A percentile compares a stretch with the other conserved stretches of the same genome.
Conservation (phyloP, 495 filamentous ascomycete genomes). For the Hapsidospora chrysogenum region DNA sequence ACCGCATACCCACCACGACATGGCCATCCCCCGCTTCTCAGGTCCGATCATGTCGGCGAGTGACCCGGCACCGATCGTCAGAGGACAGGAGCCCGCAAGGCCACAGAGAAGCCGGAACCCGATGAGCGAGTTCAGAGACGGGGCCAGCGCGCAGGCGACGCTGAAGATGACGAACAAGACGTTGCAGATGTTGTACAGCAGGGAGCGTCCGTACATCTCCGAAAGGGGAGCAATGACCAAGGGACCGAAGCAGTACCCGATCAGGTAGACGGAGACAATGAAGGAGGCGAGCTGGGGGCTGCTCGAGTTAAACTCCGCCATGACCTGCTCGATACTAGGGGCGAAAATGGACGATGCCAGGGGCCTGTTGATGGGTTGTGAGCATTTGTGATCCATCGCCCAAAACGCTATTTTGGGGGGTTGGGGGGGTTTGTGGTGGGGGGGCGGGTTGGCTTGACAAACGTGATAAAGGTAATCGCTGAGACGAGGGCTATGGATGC, state of each 20-base stretch:
- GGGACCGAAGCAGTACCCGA: conserved; percentile 47
- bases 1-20: conserved; percentile 32
- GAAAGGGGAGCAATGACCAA: conserved; percentile 52
- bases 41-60: conserved; percentile 42
- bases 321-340: conserved; percentile 29
- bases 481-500: conserved; percentile 36
- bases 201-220: conserved; percentile 57
- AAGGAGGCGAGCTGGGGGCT: conserved; percentile 40
- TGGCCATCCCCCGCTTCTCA: conserved; percentile 32
- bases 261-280: conserved; percentile 42
- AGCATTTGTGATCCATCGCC: too few relatives aligned
- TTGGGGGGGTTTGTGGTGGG: too few relatives aligned
- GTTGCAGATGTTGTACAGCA: conserved; percentile 46
- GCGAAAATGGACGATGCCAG: conserved; percentile 42
- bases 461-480: conserved; percentile 42
- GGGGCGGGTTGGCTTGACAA: too few relatives aligned
- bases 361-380: too few relatives aligned
- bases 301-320: conserved; percentile 37
- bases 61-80: conserved; percentile 39
- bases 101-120: conserved; percentile 51
- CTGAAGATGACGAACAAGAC: conserved; percentile 42
- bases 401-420: too few relatives aligned
- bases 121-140: conserved; percentile 37
- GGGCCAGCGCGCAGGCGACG: conserved; percentile 45
- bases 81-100: conserved; percentile 36